Evolutionary conservation across 176 grass and related monocot species (phyloP).

Genomic region (Bonia amplexicaulis): DNA sequence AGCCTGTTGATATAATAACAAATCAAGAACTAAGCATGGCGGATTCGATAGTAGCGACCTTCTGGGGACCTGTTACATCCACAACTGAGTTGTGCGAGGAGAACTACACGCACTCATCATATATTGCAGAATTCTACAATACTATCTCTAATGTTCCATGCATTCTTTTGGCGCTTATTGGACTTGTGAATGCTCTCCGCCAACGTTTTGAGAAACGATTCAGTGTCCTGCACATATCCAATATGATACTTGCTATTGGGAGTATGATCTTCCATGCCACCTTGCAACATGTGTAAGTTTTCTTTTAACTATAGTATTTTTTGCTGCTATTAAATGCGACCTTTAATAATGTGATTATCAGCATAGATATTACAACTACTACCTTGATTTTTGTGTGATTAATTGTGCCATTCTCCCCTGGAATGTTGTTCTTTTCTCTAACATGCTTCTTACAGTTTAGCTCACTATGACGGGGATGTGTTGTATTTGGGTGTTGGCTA

Average conservation of each 20-base stretch:
- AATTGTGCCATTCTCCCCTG: neutral
- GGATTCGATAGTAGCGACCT: slow-evolving; percentile 65
- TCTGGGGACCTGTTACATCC: slow-evolving; percentile 86
- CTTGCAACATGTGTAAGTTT: slow-evolving; percentile 74
- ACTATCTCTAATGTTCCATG: slow-evolving; percentile 72
- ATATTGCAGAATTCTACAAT: slow-evolving; percentile 87
- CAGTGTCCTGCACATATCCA: slow-evolving; percentile 71
- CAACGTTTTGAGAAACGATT: slow-evolving; percentile 85
- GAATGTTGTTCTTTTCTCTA: neutral
- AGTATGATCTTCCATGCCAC: slow-evolving; percentile 88
- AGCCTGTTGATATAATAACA: neutral
- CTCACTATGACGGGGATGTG: neutral
- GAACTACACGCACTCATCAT: slow-evolving; percentile 62
- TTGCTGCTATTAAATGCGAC: neutral
- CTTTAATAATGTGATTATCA: neutral
- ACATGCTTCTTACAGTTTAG: neutral
- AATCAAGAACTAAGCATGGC: slow-evolving; percentile 41
- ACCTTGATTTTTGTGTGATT: neutral
- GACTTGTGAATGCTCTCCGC: slow-evolving; percentile 57
- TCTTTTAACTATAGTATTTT: neutral
- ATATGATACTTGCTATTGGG: slow-evolving; percentile 80
- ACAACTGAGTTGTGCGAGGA: slow-evolving; percentile 71
- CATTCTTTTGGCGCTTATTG: slow-evolving; percentile 65
- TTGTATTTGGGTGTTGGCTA: neutral
- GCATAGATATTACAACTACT: neutral